These are phyloP conservation scores for Rhodosporidiobolus odoratus DNA, from an alignment of 768 basidiomycete species.

Conservation along the genomic window DNA sequence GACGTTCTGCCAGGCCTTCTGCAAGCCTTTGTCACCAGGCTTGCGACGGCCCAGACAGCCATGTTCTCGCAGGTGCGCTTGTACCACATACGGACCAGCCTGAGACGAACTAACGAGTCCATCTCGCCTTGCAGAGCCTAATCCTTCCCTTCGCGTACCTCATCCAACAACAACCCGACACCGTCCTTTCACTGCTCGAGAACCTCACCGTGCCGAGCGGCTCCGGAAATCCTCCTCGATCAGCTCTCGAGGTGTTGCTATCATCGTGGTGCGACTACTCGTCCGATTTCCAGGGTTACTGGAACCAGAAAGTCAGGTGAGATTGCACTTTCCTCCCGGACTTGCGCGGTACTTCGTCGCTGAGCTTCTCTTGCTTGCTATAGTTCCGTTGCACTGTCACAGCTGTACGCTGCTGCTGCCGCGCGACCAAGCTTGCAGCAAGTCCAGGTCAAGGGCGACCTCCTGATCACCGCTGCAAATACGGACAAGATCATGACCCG, in stretches of 20 bases:
- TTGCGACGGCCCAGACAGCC: constrained; percentile 79
- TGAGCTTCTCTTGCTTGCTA: neutral
- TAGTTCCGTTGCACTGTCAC: constrained; percentile 69
- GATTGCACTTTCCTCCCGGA: neutral
- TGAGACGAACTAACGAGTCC: neutral
- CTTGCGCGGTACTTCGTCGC: neutral
- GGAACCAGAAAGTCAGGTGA: constrained; percentile 73
- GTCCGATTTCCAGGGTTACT: constrained; percentile 85
- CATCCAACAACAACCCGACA: constrained; percentile 76
- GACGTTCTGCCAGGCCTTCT: constrained; percentile 83
- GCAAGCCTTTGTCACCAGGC: constrained; percentile 72
- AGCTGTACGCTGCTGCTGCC: constrained; percentile 58
- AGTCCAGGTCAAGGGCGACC: constrained; percentile 80
- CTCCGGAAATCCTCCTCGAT: constrained; percentile 51
- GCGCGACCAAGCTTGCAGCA: constrained; percentile 62
- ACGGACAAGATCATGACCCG: constrained; percentile 96
- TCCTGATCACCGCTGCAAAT: constrained; percentile 74
- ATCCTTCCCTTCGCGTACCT: constrained; percentile 91
- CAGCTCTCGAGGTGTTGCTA: constrained; percentile 70
- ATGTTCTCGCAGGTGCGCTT: constrained; percentile 73
- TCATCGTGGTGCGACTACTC: constrained; percentile 92
- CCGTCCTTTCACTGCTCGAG: constrained; percentile 71
- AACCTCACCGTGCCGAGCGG: constrained; percentile 51
- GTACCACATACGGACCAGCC: constrained; percentile 9
- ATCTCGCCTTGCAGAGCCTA: constrained; percentile 60